phyloP scores from a whole-genome alignment of 805 yeast species.

The Barnettozyma sp. region DNA sequence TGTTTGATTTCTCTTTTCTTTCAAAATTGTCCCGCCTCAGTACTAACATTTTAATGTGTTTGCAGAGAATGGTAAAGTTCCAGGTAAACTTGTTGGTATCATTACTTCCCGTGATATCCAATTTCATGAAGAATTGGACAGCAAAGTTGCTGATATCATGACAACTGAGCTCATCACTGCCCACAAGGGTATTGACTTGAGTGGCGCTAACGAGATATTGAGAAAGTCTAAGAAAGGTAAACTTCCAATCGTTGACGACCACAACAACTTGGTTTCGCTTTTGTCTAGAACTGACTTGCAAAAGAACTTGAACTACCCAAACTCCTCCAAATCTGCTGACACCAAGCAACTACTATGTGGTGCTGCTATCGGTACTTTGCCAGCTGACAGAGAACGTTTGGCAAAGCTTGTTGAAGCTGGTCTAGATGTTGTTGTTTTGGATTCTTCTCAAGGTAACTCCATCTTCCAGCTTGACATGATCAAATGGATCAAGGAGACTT shows the following conservation, averaged over 20 bases:
- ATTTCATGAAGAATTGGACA: slow-evolving; percentile 70
- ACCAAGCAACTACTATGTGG: slow-evolving; percentile 97
- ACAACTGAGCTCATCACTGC: slow-evolving; percentile 84
- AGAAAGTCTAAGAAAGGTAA: slow-evolving; percentile 95
- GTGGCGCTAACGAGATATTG: slow-evolving; percentile 85
- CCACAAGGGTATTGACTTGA: slow-evolving; percentile 68
- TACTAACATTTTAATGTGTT: slow-evolving; percentile 3
- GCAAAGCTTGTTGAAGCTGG: slow-evolving; percentile 87
- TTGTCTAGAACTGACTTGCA: slow-evolving; percentile 94
- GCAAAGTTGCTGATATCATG: slow-evolving; percentile 75
- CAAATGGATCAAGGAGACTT: slow-evolving; percentile 77
- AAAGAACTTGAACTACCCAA: slow-evolving; percentile 89
- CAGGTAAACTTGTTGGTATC: slow-evolving; percentile 90
- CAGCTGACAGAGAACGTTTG: slow-evolving; percentile 82
- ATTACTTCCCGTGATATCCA: slow-evolving; percentile 96
- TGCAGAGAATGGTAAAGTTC: slow-evolving; percentile 77
- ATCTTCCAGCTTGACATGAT: slow-evolving; percentile 90
- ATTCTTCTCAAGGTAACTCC: slow-evolving; percentile 97
- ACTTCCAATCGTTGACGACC: slow-evolving; percentile 81
- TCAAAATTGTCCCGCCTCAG: too few species aligned
- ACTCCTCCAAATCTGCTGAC: slow-evolving; percentile 86
- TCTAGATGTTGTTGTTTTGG: slow-evolving; percentile 90
- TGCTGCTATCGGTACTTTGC: slow-evolving; percentile 96
- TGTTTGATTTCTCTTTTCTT: too few species aligned
- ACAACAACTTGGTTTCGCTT: slow-evolving; percentile 75